These are phyloP conservation scores for Fraxinus xanthoxyloides DNA, from an alignment of 305 asterid genomes.

Conservation along the genomic window DNA sequence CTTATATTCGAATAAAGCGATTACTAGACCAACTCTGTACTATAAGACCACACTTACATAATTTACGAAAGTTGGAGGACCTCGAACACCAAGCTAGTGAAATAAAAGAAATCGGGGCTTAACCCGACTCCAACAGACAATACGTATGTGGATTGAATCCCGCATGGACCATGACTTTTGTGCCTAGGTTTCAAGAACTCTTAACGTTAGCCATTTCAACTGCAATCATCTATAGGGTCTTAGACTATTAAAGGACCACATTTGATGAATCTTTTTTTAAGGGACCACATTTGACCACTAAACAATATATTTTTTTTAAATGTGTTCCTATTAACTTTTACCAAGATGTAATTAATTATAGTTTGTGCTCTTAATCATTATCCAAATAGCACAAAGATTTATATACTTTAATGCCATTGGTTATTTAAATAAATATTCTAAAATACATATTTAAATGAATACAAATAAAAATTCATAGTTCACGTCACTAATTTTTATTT, in stretches of 20 bases:
- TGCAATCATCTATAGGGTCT: neutral
- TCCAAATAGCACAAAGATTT: neutral
- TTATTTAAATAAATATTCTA: too few species aligned
- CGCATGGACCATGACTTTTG: neutral
- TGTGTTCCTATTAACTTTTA: neutral
- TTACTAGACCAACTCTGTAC: neutral
- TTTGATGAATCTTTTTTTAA: too few species aligned
- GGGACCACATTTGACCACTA: neutral
- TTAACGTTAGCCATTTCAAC: neutral
- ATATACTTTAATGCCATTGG: too few species aligned
- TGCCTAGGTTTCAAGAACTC: neutral
- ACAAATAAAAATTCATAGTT: too few species aligned
- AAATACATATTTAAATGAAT: too few species aligned
- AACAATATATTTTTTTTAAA: neutral
- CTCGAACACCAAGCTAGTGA: too few species aligned
- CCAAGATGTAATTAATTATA: neutral
- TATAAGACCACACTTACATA: too few species aligned
- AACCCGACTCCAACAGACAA: neutral
- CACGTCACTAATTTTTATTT: too few species aligned
- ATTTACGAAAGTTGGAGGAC: too few species aligned
- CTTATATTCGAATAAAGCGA: neutral
- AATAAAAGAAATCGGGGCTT: neutral
- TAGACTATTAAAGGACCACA: neutral
- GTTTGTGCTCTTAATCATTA: neutral
- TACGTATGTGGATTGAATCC: neutral